Evolutionary conservation across 2,329 filamentous ascomycete species (phyloP).

Genomic region (Alternaria ethzedia): DNA sequence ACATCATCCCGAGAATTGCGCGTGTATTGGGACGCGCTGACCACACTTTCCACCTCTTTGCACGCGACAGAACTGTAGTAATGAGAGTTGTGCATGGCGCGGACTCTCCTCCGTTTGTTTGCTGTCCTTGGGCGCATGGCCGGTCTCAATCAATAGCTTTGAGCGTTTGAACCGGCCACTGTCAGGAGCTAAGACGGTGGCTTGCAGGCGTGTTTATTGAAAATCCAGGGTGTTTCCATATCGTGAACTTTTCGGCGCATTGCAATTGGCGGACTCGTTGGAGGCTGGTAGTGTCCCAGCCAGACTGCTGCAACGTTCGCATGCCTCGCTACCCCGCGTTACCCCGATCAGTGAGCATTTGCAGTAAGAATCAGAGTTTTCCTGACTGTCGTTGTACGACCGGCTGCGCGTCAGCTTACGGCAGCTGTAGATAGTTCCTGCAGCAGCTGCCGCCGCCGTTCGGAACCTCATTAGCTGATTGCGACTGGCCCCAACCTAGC

Average conservation of each 20-base stretch:
- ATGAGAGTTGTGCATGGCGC: not conserved
- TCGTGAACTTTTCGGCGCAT: constrained; percentile 2
- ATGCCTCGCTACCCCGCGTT: constrained; percentile 13
- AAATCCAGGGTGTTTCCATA: constrained; percentile 28
- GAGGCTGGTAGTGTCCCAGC: constrained; percentile 10
- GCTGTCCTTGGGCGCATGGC: not conserved
- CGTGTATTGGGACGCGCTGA: not conserved
- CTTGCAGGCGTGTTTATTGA: constrained; percentile 37
- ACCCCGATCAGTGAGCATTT: not conserved
- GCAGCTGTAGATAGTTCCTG: constrained; percentile 28
- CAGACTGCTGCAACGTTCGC: constrained; percentile 14
- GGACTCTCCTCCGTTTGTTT: not conserved
- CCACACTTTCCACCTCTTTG: not conserved
- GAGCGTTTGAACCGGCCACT: not conserved
- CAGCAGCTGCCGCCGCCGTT: constrained; percentile 30
- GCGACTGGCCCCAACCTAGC: constrained; percentile 7
- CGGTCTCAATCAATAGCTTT: not conserved
- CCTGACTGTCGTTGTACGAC: not conserved
- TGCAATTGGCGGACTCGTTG: constrained; percentile 7
- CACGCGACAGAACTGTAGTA: not conserved
- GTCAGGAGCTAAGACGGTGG: constrained; percentile 19
- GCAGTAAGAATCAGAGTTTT: not conserved
- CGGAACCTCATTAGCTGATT: constrained; percentile 15
- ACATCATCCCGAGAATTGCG: not conserved
- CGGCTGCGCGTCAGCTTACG: not conserved